Evolutionary conservation across 2,329 filamentous ascomycete genomes (phyloP).

Genomic region (Fusarium sp.): DNA sequence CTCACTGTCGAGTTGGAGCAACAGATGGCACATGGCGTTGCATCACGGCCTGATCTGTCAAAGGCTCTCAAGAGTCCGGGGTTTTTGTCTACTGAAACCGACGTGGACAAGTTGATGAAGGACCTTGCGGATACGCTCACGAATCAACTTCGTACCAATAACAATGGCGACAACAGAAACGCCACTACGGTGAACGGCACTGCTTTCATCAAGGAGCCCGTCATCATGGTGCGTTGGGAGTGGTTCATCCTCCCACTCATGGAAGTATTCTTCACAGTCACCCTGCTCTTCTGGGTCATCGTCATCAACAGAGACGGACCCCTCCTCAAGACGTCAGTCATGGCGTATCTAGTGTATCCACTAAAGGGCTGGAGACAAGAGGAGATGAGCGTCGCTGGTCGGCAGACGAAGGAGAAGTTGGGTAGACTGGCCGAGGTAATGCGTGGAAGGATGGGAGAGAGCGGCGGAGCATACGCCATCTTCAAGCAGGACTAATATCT

Average conservation of each 20-base stretch:
- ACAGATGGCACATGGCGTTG: not conserved
- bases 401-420: not conserved
- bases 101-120: not conserved
- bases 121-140: not conserved
- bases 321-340: conserved; percentile 5
- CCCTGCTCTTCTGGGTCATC: not conserved
- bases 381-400: not conserved
- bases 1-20: not conserved
- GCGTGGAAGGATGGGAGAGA: not conserved
- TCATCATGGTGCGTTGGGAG: conserved; percentile 12
- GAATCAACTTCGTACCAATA: conserved; percentile 5
- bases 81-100: not conserved
- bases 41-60: not conserved
- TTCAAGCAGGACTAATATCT: not conserved
- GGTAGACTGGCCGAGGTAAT: not conserved
- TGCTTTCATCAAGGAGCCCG: not conserved
- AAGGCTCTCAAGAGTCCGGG: not conserved
- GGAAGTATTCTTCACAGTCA: not conserved
- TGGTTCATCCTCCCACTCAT: conserved; percentile 4
- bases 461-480: not conserved
- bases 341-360: not conserved
- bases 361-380: not conserved
- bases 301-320: not conserved
- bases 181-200: not conserved
- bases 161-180: conserved; percentile 3